Evolutionary conservation across 1,284 basidiomycete genomes (phyloP).

Genomic region (Amylostereum areolatum): DNA sequence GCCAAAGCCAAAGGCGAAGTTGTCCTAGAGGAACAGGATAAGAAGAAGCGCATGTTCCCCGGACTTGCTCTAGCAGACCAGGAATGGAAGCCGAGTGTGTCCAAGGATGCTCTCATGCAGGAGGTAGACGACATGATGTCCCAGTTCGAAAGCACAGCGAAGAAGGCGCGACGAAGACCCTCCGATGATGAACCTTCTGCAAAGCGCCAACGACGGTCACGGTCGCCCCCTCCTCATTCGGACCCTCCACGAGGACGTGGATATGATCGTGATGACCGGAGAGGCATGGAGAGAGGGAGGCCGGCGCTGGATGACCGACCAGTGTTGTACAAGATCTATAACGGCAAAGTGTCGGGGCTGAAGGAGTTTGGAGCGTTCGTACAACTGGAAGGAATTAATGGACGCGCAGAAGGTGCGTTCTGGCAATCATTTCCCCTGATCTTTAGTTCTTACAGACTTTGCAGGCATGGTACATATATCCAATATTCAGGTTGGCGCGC

Average conservation of each 20-base stretch:
- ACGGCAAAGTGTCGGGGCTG: slow-evolving; percentile 78
- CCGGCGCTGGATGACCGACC: slow-evolving; percentile 72
- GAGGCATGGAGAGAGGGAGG: slow-evolving; percentile 35
- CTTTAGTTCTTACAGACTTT: slow-evolving; percentile 5
- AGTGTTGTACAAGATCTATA: slow-evolving; percentile 92
- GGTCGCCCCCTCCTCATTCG: slow-evolving; percentile 34
- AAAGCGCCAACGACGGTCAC: slow-evolving; percentile 52
- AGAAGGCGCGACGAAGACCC: slow-evolving; percentile 44
- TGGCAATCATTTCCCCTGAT: not conserved
- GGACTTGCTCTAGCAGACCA: slow-evolving; percentile 84
- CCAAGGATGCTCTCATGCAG: slow-evolving; percentile 66
- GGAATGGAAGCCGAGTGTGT: slow-evolving; percentile 46
- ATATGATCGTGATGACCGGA: slow-evolving; percentile 38
- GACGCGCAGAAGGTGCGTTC: slow-evolving; percentile 79
- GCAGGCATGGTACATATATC: slow-evolving; percentile 95
- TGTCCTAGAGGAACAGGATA: slow-evolving; percentile 57
- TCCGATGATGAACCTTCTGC: slow-evolving; percentile 43
- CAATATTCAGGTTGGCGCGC: slow-evolving; percentile 78
- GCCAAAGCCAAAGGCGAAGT: slow-evolving; percentile 25
- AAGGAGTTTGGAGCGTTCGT: slow-evolving; percentile 98
- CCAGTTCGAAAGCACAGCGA: slow-evolving; percentile 63
- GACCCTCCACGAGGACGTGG: slow-evolving; percentile 51
- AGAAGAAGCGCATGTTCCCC: slow-evolving; percentile 83
- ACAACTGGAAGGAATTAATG: slow-evolving; percentile 79
- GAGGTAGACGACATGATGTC: slow-evolving; percentile 88